A percentile compares a stretch with the other conserved stretches of the same genome.
These are phyloP conservation scores for Moesziomyces sp. DNA, from an alignment of 1,284 basidiomycete species.

Conservation along the genomic window DNA sequence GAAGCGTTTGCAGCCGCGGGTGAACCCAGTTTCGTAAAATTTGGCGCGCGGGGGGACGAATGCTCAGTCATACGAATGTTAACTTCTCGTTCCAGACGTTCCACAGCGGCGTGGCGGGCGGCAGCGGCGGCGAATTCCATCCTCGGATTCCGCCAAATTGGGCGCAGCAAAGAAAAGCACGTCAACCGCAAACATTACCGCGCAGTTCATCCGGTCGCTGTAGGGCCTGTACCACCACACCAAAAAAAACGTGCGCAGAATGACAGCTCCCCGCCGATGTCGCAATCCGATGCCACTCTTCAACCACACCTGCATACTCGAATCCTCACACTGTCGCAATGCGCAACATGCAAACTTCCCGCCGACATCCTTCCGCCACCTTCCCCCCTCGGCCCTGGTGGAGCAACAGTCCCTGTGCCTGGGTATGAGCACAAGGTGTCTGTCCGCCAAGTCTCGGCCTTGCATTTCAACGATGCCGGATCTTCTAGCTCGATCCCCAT, in stretches of 20 bases:
- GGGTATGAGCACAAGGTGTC: background rate
- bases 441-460: background rate
- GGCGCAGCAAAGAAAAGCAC: background rate
- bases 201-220: background rate
- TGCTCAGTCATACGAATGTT: constrained; percentile 13
- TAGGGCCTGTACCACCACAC: background rate
- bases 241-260: constrained; percentile 3
- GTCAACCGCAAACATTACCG: background rate
- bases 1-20: constrained; percentile 8
- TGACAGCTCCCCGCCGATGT: constrained; percentile 40
- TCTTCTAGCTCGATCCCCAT: background rate
- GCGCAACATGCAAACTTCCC: no score
- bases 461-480: background rate
- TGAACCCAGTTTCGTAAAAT: background rate
- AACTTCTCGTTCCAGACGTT: constrained; percentile 45
- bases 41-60: background rate
- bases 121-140: no score
- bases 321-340: constrained; percentile 1
- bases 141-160: background rate
- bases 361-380: no score
- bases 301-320: constrained; percentile 33
- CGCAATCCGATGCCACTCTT: constrained; percentile 32
- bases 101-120: constrained; percentile 11
- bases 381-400: no score
- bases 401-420: no score